Base-by-base conservation (phyloP, 768 basidiomycete species). In the Dacryopinax primogenitus region DNA sequence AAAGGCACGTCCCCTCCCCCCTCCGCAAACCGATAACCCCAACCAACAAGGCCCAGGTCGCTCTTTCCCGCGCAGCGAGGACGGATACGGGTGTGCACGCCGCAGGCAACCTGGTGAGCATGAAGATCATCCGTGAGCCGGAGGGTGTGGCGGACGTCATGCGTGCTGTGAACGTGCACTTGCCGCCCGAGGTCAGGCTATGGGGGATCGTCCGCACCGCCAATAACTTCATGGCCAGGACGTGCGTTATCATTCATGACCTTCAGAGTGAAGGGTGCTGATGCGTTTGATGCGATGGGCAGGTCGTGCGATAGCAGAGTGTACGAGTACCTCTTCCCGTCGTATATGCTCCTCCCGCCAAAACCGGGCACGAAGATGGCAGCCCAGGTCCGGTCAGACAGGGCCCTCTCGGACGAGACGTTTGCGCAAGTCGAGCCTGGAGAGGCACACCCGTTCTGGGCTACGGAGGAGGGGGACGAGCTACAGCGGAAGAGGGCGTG, bases 81-180 rank as follows among this genome's bases (percentile, higher is more conserved):
- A 99, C 96, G 0, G 96, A 99, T 74, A 90, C 94, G 1, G 96
- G 96, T 28, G 96, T 99, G 6, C 94, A 96, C 73, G 96, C 96
- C 13, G 93, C 93, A 26, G 90, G 94, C 11, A 99, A 99, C 73
- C 77, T 94, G 32, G 88, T 98, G 26, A 58, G 51, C 30, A 26
- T 58, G 26, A 58, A 58, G 51, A 58, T 58, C 26, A 96, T 96
- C 71, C 80, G 84, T 26, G 75, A 78, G 21, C 81, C 92, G 12
- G 90, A 91, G 1, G 87, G 83, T 13, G 80, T 88, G 3, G 77
- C 79, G 15, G 85, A 91, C 69, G 77, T 94, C 67, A 82, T 88
- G 0, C 78, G 79, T 3, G 82, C 83, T 35, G 79, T 97, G 70
- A 99, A 99, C 75, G 79, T 85, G 62, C 83, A 91, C 70, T 79